A percentile compares a stretch with the other conserved stretches of the same genome.
phyloP scores from a whole-genome alignment of 1,284 basidiomycete genomes.

The Ustilago xerochloae region DNA sequence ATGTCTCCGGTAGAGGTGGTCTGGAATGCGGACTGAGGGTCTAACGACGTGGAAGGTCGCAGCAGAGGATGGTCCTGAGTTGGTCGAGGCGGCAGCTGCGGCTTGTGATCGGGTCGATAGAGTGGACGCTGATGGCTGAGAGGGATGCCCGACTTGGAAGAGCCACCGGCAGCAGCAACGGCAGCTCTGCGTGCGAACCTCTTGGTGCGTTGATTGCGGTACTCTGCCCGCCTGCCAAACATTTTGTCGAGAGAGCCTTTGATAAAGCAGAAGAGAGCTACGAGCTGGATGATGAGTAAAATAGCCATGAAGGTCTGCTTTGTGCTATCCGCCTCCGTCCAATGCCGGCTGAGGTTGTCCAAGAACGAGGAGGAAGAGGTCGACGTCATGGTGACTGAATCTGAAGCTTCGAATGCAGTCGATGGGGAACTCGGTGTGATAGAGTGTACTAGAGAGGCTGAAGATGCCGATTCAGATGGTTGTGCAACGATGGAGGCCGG shows the following conservation, averaged over 20 bases:
- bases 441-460: neutral
- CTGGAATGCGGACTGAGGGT: constrained; percentile 12
- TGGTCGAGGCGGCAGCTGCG: constrained; percentile 39
- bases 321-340: constrained; percentile 42
- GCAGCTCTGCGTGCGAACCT: constrained; percentile 42
- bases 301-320: constrained; percentile 53
- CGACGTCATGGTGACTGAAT: constrained; percentile 13
- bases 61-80: constrained; percentile 27
- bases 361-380: constrained; percentile 20
- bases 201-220: constrained; percentile 43
- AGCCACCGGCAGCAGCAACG: constrained; percentile 39
- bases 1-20: constrained; percentile 44
- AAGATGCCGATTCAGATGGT: neutral
- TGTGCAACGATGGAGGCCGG: constrained; percentile 1
- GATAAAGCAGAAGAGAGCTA: constrained; percentile 31
- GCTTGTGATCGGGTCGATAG: constrained; percentile 35
- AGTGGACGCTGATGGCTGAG: constrained; percentile 46
- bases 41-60: constrained; percentile 7
- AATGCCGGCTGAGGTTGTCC: constrained; percentile 33
- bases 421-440: neutral
- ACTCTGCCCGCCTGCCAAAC: constrained; percentile 43
- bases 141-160: constrained; percentile 31
- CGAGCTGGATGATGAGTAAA: constrained; percentile 37
- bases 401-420: neutral
- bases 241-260: constrained; percentile 46